phyloP scores from a whole-genome alignment of 202 grass and related monocot species.

The Schoenoplectus triqueter region DNA sequence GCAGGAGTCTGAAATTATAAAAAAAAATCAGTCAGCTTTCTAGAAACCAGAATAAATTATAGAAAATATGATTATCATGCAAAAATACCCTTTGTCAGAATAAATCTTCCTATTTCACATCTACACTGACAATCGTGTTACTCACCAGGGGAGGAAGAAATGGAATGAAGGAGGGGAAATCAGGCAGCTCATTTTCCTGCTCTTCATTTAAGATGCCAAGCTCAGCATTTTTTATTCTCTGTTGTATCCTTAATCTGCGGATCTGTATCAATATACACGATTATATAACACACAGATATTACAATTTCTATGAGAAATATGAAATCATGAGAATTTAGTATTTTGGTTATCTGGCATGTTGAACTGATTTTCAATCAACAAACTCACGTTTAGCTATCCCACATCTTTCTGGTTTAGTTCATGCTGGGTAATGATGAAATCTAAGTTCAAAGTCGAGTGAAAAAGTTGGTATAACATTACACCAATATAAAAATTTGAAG shows the following conservation, averaged over 20 bases:
- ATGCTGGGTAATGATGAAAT: conserved; percentile 7
- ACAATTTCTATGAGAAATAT: conserved; percentile 8
- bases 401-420: background rate
- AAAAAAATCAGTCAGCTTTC: conserved; percentile 28
- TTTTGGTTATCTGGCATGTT: background rate
- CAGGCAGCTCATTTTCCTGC: conserved; percentile 82
- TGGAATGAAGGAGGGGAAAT: conserved; percentile 98
- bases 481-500: conserved; percentile 32
- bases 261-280: conserved; percentile 50
- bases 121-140: background rate
- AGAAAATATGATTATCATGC: conserved; percentile 22
- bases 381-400: background rate
- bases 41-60: conserved; percentile 22
- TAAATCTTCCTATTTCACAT: conserved; percentile 14
- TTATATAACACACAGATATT: background rate
- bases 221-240: conserved; percentile 97
- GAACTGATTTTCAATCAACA: background rate
- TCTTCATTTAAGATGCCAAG: conserved; percentile 86
- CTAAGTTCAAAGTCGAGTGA: conserved; percentile 16
- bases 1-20: conserved; percentile 80
- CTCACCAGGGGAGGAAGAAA: conserved; percentile 94
- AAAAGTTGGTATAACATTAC: background rate
- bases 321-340: conserved; percentile 13
- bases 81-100: background rate
- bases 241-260: conserved; percentile 97